These are phyloP conservation scores for Fusarium sp. DNA, from an alignment of 2,329 filamentous ascomycete species.

Conservation along the genomic window DNA sequence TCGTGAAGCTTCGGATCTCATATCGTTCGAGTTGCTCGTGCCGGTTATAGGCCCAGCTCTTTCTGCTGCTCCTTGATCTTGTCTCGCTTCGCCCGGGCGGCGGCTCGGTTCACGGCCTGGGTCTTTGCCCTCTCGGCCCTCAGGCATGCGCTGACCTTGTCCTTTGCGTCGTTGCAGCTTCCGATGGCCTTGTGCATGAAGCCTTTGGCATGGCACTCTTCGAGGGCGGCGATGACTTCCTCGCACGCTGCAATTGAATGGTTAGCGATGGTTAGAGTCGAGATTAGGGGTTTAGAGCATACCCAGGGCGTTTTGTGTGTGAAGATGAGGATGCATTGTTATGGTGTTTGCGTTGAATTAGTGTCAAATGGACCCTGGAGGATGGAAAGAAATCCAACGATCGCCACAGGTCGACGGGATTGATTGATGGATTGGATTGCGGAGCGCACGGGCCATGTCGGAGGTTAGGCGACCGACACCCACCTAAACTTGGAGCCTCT, in stretches of 20 bases:
- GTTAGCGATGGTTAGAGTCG: slow-evolving; percentile 24
- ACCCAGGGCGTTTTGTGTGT: slow-evolving; percentile 93
- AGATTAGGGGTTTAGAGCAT: slow-evolving; percentile 38
- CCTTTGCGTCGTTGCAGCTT: slow-evolving; percentile 90
- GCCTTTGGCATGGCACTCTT: slow-evolving; percentile 92
- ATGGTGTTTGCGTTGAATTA: slow-evolving; percentile 21
- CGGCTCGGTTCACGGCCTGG: slow-evolving; percentile 79
- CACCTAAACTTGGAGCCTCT: slow-evolving; percentile 9
- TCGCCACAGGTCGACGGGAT: slow-evolving; percentile 28
- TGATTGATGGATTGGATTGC: slow-evolving; percentile 22
- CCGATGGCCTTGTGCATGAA: slow-evolving; percentile 94
- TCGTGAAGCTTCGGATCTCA: not conserved
- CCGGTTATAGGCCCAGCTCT: slow-evolving; percentile 52
- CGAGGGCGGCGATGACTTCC: slow-evolving; percentile 91
- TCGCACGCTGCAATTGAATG: slow-evolving; percentile 80
- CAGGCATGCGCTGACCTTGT: slow-evolving; percentile 86
- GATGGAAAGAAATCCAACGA: slow-evolving; percentile 30
- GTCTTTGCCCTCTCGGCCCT: slow-evolving; percentile 83
- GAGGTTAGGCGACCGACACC: slow-evolving; percentile 27
- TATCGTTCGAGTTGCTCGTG: not conserved
- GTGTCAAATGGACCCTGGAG: slow-evolving; percentile 22
- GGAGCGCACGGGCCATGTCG: slow-evolving; percentile 49
- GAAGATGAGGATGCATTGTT: slow-evolving; percentile 96
- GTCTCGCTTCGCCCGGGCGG: slow-evolving; percentile 75
- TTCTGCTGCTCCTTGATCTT: slow-evolving; percentile 81